A percentile compares a stretch with the other conserved stretches of the same genome.
phyloP scores from a whole-genome alignment of 177 flowering plant genomes.

The Tripterygium wilfordii region DNA sequence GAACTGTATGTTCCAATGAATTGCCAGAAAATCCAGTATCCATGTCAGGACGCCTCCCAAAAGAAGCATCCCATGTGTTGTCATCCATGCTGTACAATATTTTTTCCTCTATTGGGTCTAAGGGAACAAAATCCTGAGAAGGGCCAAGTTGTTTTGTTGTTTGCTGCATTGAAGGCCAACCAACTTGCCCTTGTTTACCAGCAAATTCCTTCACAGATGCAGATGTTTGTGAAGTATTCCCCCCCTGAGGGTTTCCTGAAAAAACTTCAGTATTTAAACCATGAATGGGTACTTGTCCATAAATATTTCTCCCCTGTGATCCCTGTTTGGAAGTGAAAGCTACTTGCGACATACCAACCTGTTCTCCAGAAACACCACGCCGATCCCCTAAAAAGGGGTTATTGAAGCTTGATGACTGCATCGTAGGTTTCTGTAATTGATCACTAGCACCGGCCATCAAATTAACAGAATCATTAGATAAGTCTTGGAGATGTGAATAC shows the following conservation, averaged over 20 bases:
- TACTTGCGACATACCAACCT: conserved; percentile 26
- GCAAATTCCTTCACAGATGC: conserved; percentile 16
- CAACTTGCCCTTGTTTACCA: conserved; percentile 25
- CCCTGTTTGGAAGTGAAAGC: conserved; percentile 23
- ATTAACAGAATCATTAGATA: conserved; percentile 32
- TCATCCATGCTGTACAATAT: conserved; percentile 60
- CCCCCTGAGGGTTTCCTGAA: conserved; percentile 23
- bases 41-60: conserved; percentile 28
- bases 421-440: conserved; percentile 26
- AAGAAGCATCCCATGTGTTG: conserved; percentile 47
- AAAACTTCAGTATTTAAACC: conserved; percentile 23
- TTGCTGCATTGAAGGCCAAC: conserved; percentile 26
- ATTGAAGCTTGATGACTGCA: conserved; percentile 24
- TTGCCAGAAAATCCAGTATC: conserved; percentile 21
- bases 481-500: conserved; percentile 42
- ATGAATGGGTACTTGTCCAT: conserved; percentile 22
- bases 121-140: conserved; percentile 32
- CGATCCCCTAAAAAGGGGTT: conserved; percentile 33
- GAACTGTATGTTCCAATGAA: conserved; percentile 27
- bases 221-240: conserved; percentile 23
- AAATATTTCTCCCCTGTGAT: conserved; percentile 25
- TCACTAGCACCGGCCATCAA: conserved; percentile 24
- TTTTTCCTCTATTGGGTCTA: conserved; percentile 65
- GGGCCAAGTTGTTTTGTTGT: conserved; percentile 13
- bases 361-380: conserved; percentile 25